These are phyloP conservation scores for Hordeum vulgare DNA, from an alignment of 176 grass and related monocot species.

Conservation along the genomic window MorexV3_pseudomolecules_assembly NC_058518.1:431492949-431493448, in stretches of 20 bases:
- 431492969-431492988: background rate
- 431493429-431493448: no score
- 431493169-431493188: background rate
- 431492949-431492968: background rate
- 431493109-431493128: background rate
- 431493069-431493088: background rate
- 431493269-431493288: no score
- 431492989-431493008: background rate
- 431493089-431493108: background rate
- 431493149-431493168: background rate
- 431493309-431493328: no score
- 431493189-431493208: background rate
- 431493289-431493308: no score
- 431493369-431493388: no score
- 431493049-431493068: background rate
- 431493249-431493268: background rate
- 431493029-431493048: conserved; percentile 1
- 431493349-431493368: no score
- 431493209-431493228: background rate
- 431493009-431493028: background rate
- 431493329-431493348: no score
- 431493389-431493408: no score
- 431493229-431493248: background rate
- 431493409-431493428: no score
- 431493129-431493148: conserved; percentile 21